A percentile compares a stretch with the other conserved stretches of the same genome.
Conservation (phyloP, 805 yeast species). For the Kazachstania taianensis region DNA sequence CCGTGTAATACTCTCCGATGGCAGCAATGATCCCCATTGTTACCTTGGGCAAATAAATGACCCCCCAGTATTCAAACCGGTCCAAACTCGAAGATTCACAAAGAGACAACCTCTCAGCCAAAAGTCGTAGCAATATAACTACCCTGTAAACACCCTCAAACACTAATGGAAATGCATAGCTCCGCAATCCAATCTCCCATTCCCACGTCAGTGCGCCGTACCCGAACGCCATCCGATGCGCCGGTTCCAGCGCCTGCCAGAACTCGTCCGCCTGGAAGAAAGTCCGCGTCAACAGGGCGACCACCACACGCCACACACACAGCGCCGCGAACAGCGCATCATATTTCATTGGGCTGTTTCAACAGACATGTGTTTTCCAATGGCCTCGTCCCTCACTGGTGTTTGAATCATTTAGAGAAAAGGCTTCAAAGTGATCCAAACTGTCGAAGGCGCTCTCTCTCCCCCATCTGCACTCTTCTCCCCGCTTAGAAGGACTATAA, state of each 20-base stretch:
- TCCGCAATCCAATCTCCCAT: constrained; percentile 68
- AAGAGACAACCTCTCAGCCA: neutral
- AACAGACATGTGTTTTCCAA: too few species aligned
- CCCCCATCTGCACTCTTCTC: neutral
- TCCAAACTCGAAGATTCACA: constrained; percentile 13
- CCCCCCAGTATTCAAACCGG: constrained; percentile 35
- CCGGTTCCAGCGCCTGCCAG: constrained; percentile 90
- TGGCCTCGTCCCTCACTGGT: too few species aligned
- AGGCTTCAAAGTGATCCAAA: neutral
- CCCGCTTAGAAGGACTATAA: too few species aligned
- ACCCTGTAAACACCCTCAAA: constrained; percentile 34
- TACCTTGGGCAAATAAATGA: constrained; percentile 50
- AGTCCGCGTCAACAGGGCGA: constrained; percentile 55
- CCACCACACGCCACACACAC: constrained; percentile 40
- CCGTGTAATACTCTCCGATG: constrained; percentile 54
- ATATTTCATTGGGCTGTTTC: too few species aligned
- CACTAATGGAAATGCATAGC: constrained; percentile 69
- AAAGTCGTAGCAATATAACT: neutral
- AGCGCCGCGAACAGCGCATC: constrained; percentile 19
- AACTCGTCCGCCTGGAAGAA: constrained; percentile 95
- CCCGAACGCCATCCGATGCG: constrained; percentile 63
- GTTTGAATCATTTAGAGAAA: neutral
- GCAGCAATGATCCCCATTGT: constrained; percentile 63
- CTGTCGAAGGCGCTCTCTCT: neutral
- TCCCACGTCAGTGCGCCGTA: constrained; percentile 92